Evolutionary conservation across 2,329 filamentous ascomycete species (phyloP), one percentile per base, ranked within the genome.

Genomic region (Penicillium frequentans): DNA sequence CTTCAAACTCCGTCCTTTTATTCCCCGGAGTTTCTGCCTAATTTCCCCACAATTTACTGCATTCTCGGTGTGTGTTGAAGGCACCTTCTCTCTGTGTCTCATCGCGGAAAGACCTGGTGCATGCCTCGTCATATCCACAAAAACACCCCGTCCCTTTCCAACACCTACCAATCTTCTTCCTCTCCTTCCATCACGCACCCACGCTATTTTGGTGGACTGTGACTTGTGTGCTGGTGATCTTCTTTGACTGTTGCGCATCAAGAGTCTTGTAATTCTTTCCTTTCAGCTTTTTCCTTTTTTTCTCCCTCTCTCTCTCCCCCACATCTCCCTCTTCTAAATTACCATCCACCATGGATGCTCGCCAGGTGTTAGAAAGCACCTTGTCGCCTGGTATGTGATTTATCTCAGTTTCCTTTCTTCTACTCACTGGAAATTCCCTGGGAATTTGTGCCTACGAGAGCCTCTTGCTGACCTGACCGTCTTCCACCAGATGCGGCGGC

Each of bases 281-380:
- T 58, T 57, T 58, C 54, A 52, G 60, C 61, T 62, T 59, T 60
- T 58, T 62, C 60, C 62, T 62, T 61, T 48, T 56, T 51, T 65
- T 56, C 50, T 59, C 43, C 59, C 51, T 47, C 56, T 47, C 56
- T 54, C 31, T 43, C 42, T 35, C 58, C 61, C 56, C 60, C 60
- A 57, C 55, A 60, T 60, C 54, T 50, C 54, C 55, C 64, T 59
- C 61, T 57, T 61, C 56, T 65, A 58, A 64, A 53, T 66, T 68
- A 61, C 56, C 19, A 37, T 37, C 48, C 70, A 91, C 86, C 82
- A 93, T 96, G 90, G 91, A 98, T 82, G 96, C 98, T 83, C 96
- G 93, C 83, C 89, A 92, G 82, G 93, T 99, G 82, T 90, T 99
- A 83, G 87, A 91, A 80, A 93, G 93, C 83, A 98, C 95, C 78